These are phyloP conservation scores for Penicillium glabrum DNA, from an alignment of 2,329 filamentous ascomycete species.

Conservation along the genomic window DNA sequence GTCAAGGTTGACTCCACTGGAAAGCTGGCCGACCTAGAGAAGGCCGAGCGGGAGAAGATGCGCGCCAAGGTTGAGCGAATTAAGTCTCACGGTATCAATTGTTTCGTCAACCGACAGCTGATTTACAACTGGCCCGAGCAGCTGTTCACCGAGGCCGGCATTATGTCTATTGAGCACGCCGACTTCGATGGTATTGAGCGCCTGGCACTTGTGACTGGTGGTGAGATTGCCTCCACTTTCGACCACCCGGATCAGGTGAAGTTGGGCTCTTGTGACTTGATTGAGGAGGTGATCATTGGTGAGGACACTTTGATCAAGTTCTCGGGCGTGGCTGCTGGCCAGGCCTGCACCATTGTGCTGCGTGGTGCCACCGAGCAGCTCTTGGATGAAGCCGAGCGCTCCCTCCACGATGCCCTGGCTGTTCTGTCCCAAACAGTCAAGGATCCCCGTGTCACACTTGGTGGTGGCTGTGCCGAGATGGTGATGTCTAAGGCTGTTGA, in stretches of 20 bases:
- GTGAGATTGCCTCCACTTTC: conserved; percentile 96
- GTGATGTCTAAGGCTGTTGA: conserved; percentile 98
- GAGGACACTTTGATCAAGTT: conserved; percentile 98
- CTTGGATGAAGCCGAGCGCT: conserved; percentile 93
- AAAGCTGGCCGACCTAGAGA: conserved; percentile 97
- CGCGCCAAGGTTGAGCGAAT: conserved; percentile 98
- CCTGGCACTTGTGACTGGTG: conserved; percentile 89
- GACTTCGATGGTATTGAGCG: conserved; percentile 98
- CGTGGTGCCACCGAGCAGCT: conserved; percentile 96
- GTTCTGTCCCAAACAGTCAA: conserved; percentile 95
- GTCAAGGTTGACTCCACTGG: conserved; percentile 96
- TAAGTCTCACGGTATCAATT: conserved; percentile 98
- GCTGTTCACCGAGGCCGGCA: conserved; percentile 94
- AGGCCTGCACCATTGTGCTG: conserved; percentile 95
- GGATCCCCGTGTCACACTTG: conserved; percentile 89
- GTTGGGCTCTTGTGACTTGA: conserved; percentile 89
- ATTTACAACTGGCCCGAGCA: conserved; percentile 99
- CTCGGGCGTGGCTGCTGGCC: conserved; percentile 88
- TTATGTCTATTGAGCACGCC: conserved; percentile 97
- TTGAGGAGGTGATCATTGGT: conserved; percentile 97
- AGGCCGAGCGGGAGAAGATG: conserved; percentile 99
- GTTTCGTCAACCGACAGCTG: conserved; percentile 98
- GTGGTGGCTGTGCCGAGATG: conserved; percentile 97
- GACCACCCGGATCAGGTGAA: conserved; percentile 97
- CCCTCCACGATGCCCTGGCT: conserved; percentile 90